phyloP scores from a whole-genome alignment of 225 moss, liverwort and hornwort genomes.

The Polytrichum formosum region DNA sequence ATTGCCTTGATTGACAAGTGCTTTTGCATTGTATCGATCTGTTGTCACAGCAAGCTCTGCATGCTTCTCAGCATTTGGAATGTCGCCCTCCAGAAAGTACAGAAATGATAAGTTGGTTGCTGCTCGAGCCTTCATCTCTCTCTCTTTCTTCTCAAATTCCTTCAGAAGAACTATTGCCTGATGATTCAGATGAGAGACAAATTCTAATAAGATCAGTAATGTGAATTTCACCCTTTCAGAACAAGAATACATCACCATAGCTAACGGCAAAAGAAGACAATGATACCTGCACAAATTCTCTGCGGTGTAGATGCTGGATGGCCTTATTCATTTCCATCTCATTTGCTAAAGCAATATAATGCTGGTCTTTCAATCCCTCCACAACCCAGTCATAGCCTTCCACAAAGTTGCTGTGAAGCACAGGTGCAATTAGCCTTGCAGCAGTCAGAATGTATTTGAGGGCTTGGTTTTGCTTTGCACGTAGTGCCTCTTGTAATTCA shows the following conservation, averaged over 20 bases:
- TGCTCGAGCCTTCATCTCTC: constrained; percentile 77
- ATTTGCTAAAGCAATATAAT: constrained; percentile 64
- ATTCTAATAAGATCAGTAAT: too few relatives aligned
- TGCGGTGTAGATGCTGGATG: constrained; percentile 70
- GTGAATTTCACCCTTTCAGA: too few relatives aligned
- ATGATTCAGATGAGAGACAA: background rate
- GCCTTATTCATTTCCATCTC: constrained; percentile 97
- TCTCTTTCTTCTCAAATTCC: constrained; percentile 89
- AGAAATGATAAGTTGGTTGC: constrained; percentile 91
- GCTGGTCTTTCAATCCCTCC: constrained; percentile 80
- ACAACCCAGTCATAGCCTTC: constrained; percentile 90
- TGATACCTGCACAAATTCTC: constrained; percentile 66
- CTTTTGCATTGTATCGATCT: constrained; percentile 72
- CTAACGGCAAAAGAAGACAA: too few relatives aligned
- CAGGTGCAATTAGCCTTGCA: constrained; percentile 78
- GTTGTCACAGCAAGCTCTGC: constrained; percentile 77
- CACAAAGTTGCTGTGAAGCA: constrained; percentile 56
- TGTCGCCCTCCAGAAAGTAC: constrained; percentile 83
- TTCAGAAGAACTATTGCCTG: constrained; percentile 79
- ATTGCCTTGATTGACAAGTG: constrained; percentile 91
- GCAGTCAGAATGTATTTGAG: constrained; percentile 71
- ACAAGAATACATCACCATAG: too few relatives aligned
- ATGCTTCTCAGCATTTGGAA: constrained; percentile 75
- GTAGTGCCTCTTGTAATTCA: constrained; percentile 54
- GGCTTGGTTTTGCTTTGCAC: constrained; percentile 60